Base-by-base conservation (phyloP, 1,284 basidiomycete species). In the Inonotus obliquus region DNA sequence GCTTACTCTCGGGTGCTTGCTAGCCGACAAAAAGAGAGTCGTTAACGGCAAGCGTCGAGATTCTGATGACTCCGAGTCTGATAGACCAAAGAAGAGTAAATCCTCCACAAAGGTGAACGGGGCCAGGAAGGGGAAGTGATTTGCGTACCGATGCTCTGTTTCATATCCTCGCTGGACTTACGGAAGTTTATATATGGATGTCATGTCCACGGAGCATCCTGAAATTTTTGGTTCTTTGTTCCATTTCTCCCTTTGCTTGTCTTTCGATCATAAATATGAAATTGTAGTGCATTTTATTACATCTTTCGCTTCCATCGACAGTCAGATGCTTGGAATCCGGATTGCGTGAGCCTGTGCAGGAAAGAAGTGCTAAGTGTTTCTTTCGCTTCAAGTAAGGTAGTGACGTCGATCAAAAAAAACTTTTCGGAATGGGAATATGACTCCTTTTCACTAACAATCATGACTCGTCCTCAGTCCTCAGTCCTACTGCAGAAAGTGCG, bases 11-110 rank as follows among this genome's bases (percentile, higher is more conserved):
- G 35, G 47, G 35, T 35, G 57, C 57, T 54, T 35, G 7, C 13
- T 65, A 90, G 88, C 88, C 54, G 90, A 92, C 71, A 83, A 81
- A 68, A 83, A 83, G 57, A 68, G 69, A 52, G 81, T 79, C 55
- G 79, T 74, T 47, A 76, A 77, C 66, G 82, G 77, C 53, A 74
- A 68, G 23, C 79, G 78, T 9, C 76, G 77, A 54, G 85, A 82
- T 10, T 89, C 88, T 7, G 88, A 90, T 57, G 79, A 78, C 35
- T 89, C 86, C 2, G 85, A 85, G 11, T 76, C 45, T 23, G 86
- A 85, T 65, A 76, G 79, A 55, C 81, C 81, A n/a, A 89, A 85
- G 74, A 91, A 89, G 75, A 83, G 83, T 71, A 82, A 63, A 21
- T 32, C 32, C 64, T 71, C 80, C 55, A 69, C 75, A 2, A 75